Percentiles rank a stretch among this genome's conserved stretches.
phyloP scores from a whole-genome alignment of 768 basidiomycete species.

The Cytidiella melzeri region DNA sequence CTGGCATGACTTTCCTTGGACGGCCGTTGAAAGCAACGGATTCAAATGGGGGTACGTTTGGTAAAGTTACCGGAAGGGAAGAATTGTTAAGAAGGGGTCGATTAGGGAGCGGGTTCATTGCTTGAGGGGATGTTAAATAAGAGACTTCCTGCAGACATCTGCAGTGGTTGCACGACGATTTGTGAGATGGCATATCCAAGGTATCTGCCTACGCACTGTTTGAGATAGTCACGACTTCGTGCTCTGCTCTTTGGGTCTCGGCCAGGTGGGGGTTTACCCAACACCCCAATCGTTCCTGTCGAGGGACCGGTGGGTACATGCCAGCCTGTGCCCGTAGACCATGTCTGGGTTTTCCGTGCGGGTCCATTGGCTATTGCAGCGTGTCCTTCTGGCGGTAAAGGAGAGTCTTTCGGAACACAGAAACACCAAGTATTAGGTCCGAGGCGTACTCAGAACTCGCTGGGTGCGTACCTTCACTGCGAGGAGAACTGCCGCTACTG shows the following conservation, averaged over 20 bases:
- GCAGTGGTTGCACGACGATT: background rate
- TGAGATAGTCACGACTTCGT: constrained; percentile 92
- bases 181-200: too few relatives aligned
- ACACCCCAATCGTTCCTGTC: constrained; percentile 36
- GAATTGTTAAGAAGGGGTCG: constrained; percentile 69
- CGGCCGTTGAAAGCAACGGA: constrained; percentile 70
- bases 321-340: constrained; percentile 40
- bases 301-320: constrained; percentile 40
- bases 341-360: constrained; percentile 48
- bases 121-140: constrained; percentile 94
- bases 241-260: constrained; percentile 96
- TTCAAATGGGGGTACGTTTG: constrained; percentile 71
- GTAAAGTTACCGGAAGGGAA: constrained; percentile 56
- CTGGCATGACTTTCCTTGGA: constrained; percentile 75
- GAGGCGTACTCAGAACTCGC: constrained; percentile 5
- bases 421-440: constrained; percentile 13
- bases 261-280: constrained; percentile 70
- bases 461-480: constrained; percentile 68
- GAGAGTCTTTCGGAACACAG: constrained; percentile 49
- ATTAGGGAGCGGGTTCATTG: constrained; percentile 93
- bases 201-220: constrained; percentile 69
- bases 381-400: constrained; percentile 60
- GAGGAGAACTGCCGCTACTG: constrained; percentile 76
- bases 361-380: constrained; percentile 51
- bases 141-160: constrained; percentile 98